Base-by-base conservation (phyloP, 2,329 filamentous ascomycete genomes). In the Aspergillus puulaauensis region DNA sequence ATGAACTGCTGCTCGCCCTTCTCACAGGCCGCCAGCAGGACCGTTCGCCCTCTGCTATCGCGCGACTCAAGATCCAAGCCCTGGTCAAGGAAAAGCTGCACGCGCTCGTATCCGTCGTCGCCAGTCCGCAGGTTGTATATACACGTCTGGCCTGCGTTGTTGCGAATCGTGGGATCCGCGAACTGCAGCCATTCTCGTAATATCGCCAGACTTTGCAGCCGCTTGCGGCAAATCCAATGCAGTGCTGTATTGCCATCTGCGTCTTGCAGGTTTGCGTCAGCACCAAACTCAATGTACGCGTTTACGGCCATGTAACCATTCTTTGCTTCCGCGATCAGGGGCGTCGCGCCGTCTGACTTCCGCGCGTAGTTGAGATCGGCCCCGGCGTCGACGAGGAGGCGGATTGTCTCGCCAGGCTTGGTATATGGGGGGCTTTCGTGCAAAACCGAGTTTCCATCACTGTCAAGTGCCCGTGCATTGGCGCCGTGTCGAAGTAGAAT, bases 61-160 rank as follows among this genome's bases (percentile, higher is more conserved):
- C 51, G 57, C 27, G 52, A 51, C 35, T 59, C 57, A 17, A 59
- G 46, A 24, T 46, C 33, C 15, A 56, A 6, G 5, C 57, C 52
- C 4, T 44, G 44, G 3, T 52, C 47, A 14, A 57, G 15, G 6
- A 60, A 27, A 3, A 31, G 12, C 9, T 33, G 17, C 23, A 46
- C 50, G 0, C 27, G n/a, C 4, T 31, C 31, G 39, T 54, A 19
- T 14, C 12, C 52, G 7, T 8, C 31, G 15, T 15, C 21, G 7
- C 19, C 15, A 12, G 3, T 2, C 19, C 15, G n/a, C 17, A 56
- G 33, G 14, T 17, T 52, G 23, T 56, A 40, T 17, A 58, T 6
- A 6, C 27, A 33, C 8, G 52, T 52, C 19, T 48, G n/a, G 12
- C 57, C 57, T 12, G 44, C 31, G 3, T 51, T 27, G 14, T 59